Evolutionary conservation across 495 filamentous ascomycete species (phyloP), one percentile per base, ranked within the genome.

Genomic region (Penicillium pancosmium): DNA sequence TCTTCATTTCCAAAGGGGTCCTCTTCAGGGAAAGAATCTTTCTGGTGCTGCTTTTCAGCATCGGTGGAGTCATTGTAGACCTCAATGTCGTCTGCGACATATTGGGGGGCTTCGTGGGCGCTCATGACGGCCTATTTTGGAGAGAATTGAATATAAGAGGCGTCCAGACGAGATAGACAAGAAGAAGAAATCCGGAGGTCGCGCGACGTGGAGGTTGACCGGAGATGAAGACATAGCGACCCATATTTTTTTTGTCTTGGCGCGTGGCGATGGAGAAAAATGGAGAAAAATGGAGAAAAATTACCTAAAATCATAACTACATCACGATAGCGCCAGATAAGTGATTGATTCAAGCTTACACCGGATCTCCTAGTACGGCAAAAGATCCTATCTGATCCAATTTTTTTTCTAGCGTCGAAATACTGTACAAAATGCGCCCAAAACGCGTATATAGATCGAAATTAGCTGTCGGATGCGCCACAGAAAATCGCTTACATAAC

Each of bases 1-100:
- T 65, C 63, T 61, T 75, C 73, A 56, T 75, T 66, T 36, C 69
- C 73, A 57, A 75, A 73, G 3, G 74, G 71, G 50, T 74, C 69
- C 2, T 66, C 62, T 36, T 34, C 47, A 15, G 27, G 54, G 36
- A 44, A 23, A 5, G 56, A 31, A 18, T 63, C 56, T 36, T 57
- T 54, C 10, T 46, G n/a, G 6, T 56, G 55, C 8, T 33, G 27
- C 53, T 68, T 68, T 33, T 68, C 64, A 11, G 57, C 36, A 13
- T 64, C 62, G 13, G 44, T 40, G 25, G 33, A 15, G 18, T 66
- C 60, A 52, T 63, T 23, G 40, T 66, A 61, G 43, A 61, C 47
- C 27, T 68, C 59, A 21, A 60, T n/a, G 23, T 60, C 59, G 10
- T 59, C 57, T 41, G 48, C 48, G 55, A 38, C 47, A 8, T 54